Evolutionary conservation across 305 asterid genomes (phyloP).

Genomic region (Rubia occidens): DNA sequence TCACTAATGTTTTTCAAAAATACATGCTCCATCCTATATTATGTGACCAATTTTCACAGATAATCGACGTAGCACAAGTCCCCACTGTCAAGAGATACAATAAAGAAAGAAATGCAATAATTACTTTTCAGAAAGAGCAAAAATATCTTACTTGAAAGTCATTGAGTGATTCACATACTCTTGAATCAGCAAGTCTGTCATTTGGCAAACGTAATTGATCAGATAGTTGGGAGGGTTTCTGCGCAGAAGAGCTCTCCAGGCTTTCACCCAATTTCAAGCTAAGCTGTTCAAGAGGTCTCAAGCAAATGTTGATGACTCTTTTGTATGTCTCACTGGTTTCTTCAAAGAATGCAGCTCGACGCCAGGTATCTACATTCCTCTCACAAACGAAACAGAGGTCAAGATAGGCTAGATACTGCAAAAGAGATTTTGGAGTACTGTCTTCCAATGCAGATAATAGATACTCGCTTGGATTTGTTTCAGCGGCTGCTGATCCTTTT

Average conservation of each 20-base stretch:
- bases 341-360: slow-evolving; percentile 95
- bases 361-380: slow-evolving; percentile 89
- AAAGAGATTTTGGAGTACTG: slow-evolving; percentile 67
- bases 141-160: slow-evolving; percentile 59
- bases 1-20: neutral
- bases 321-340: slow-evolving; percentile 84
- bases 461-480: slow-evolving; percentile 78
- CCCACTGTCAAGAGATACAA: neutral
- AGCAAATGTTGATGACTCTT: slow-evolving; percentile 61
- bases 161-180: slow-evolving; percentile 49
- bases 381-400: slow-evolving; percentile 96
- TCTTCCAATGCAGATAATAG: slow-evolving; percentile 71
- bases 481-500: slow-evolving; percentile 98
- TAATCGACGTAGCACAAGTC: neutral
- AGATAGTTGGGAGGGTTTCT: slow-evolving; percentile 52
- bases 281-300: slow-evolving; percentile 64
- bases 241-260: slow-evolving; percentile 52
- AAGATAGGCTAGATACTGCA: slow-evolving; percentile 86
- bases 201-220: slow-evolving; percentile 55
- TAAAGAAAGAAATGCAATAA: neutral
- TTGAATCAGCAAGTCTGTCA: slow-evolving; percentile 51
- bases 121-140: slow-evolving; percentile 9
- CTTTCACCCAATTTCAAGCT: slow-evolving; percentile 50
- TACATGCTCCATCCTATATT: neutral
- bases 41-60: neutral